Evolutionary conservation across 345 rosid genomes (phyloP).

Genomic region (Iberis pinnata): DNA sequence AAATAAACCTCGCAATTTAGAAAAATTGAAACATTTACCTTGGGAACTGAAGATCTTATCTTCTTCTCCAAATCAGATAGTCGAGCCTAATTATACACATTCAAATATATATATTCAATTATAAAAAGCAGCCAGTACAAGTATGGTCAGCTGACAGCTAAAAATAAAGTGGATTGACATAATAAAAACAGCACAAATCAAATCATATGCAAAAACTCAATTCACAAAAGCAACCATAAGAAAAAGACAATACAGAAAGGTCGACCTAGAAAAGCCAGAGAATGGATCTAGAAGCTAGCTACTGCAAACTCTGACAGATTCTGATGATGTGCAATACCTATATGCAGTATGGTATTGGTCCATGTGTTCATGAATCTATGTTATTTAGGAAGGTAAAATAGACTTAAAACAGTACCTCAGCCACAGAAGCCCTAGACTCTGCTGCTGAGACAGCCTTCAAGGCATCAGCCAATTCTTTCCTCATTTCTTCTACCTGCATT

Average conservation of each 20-base stretch:
- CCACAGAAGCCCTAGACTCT: constrained; percentile 76
- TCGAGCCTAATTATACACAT: constrained; percentile 46
- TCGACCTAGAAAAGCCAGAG: too few relatives aligned
- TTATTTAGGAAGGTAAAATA: constrained; percentile 13
- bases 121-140: constrained; percentile 2
- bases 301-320: too few relatives aligned
- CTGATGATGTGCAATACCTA: too few relatives aligned
- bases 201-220: too few relatives aligned
- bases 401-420: constrained; percentile 54
- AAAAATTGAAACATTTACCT: constrained; percentile 41
- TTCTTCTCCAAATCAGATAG: constrained; percentile 68
- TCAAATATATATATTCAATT: constrained; percentile 16
- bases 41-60: constrained; percentile 45
- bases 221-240: too few relatives aligned
- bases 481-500: constrained; percentile 81
- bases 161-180: constrained; percentile 14
- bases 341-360: not conserved
- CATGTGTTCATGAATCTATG: constrained; percentile 7
- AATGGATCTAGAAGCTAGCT: too few relatives aligned
- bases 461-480: constrained; percentile 65
- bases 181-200: too few relatives aligned
- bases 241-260: too few relatives aligned
- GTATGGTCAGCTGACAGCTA: constrained; percentile 6
- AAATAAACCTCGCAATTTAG: constrained; percentile 13
- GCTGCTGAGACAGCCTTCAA: constrained; percentile 71